A percentile compares a stretch with the other conserved stretches of the same genome.
Evolutionary conservation across 768 basidiomycete genomes (phyloP).

Genomic region (Boletus eberwhitei): DNA sequence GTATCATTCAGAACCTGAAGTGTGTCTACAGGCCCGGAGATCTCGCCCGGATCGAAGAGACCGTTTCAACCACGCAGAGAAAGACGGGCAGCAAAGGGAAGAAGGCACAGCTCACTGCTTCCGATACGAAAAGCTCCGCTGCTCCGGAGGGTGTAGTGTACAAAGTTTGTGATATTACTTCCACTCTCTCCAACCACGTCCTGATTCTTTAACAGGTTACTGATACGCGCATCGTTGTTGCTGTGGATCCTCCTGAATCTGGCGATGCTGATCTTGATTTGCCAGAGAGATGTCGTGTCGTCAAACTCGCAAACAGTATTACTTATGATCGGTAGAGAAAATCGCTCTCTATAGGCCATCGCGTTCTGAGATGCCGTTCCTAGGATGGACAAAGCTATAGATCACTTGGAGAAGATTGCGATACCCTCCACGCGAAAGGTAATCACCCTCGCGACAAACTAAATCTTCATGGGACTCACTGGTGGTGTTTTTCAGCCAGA

Average conservation of each 20-base stretch:
- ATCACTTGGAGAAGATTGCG: slow-evolving; percentile 53
- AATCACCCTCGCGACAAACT: background rate
- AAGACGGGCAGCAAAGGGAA: slow-evolving; percentile 48
- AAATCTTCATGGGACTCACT: background rate
- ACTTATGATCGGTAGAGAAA: slow-evolving; percentile 75
- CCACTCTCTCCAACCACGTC: background rate
- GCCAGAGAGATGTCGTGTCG: slow-evolving; percentile 77
- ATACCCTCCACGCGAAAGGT: slow-evolving; percentile 28
- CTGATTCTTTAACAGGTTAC: slow-evolving; percentile 52
- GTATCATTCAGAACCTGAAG: slow-evolving; percentile 5
- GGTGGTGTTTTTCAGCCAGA: slow-evolving; percentile 27
- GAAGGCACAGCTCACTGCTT: slow-evolving; percentile 30
- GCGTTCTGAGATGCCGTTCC: background rate
- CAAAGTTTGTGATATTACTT: slow-evolving; percentile 45
- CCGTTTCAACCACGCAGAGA: slow-evolving; percentile 44
- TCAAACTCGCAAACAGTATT: slow-evolving; percentile 90
- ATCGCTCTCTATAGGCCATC: background rate
- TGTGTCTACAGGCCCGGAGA: slow-evolving; percentile 68
- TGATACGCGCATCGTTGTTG: slow-evolving; percentile 77
- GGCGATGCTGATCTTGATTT: slow-evolving; percentile 67
- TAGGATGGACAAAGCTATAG: slow-evolving; percentile 86
- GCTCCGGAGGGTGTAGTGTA: slow-evolving; percentile 82
- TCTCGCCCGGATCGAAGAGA: slow-evolving; percentile 79
- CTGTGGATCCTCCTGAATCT: slow-evolving; percentile 63
- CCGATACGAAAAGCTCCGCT: slow-evolving; percentile 37